Percentiles rank a stretch among this genome's conserved stretches.
Conservation (phyloP, 1,284 basidiomycete genomes). For the Meira nashicola region DNA sequence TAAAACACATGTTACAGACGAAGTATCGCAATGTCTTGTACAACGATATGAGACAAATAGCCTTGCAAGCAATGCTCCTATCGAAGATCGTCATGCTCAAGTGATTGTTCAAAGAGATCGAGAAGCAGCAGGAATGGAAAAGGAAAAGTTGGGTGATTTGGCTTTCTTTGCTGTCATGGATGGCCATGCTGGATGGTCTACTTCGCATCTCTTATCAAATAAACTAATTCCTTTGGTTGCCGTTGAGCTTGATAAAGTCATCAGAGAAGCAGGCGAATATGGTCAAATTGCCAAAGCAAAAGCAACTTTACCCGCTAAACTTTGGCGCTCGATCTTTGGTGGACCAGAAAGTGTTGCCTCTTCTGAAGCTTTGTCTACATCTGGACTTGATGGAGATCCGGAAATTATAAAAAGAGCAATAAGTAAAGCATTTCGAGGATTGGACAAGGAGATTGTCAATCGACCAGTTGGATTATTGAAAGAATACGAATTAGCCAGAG, state of each 20-base stretch:
- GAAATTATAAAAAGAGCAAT: conserved; percentile 67
- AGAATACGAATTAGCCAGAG: conserved; percentile 47
- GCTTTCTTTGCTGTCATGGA: conserved; percentile 86
- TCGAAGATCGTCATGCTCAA: conserved; percentile 49
- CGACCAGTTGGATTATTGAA: conserved; percentile 69
- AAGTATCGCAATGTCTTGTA: conserved; percentile 41
- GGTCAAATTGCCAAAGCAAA: conserved; percentile 43
- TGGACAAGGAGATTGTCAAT: conserved; percentile 73
- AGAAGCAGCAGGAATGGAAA: conserved; percentile 20
- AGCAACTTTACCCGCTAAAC: conserved; percentile 40
- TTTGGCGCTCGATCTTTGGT: conserved; percentile 47
- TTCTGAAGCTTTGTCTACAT: background rate
- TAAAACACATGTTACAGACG: conserved; percentile 41
- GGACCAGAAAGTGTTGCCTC: background rate
- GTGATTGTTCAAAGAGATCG: conserved; percentile 50
- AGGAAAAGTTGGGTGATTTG: conserved; percentile 6
- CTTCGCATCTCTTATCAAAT: conserved; percentile 76
- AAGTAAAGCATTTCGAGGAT: conserved; percentile 68
- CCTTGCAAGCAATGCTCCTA: conserved; percentile 47
- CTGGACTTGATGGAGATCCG: conserved; percentile 7
- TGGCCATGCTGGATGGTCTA: conserved; percentile 80
- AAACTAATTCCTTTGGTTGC: conserved; percentile 81
- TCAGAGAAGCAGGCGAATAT: conserved; percentile 54
- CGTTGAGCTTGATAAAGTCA: conserved; percentile 64
- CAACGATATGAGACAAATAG: conserved; percentile 50